A percentile compares a stretch with the other conserved stretches of the same genome.
Evolutionary conservation across 345 rosid species (phyloP).

Genomic region (Brassica juncea): DNA sequence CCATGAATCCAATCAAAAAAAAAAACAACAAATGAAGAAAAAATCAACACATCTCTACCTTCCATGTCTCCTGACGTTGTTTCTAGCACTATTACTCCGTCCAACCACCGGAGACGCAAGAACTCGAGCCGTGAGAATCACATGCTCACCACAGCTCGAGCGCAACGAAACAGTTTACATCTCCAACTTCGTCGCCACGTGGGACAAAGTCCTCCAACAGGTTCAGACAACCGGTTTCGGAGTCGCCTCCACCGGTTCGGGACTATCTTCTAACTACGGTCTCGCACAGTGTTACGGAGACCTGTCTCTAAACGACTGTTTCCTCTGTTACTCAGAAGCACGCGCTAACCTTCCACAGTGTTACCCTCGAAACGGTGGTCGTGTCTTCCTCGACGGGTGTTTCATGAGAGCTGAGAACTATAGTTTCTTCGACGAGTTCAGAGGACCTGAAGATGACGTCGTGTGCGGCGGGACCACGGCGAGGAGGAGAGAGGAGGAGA

Average conservation of each 20-base stretch:
- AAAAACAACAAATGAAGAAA: conserved; percentile 23
- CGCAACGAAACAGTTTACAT: conserved; percentile 62
- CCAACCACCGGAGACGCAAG: conserved; percentile 59
- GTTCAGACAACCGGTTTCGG: conserved; percentile 65
- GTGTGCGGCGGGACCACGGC: conserved; percentile 64
- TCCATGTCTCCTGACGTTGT: conserved; percentile 23
- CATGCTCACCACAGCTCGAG: conserved; percentile 51
- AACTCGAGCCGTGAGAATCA: conserved; percentile 46
- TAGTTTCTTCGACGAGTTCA: conserved; percentile 68
- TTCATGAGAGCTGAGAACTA: conserved; percentile 92
- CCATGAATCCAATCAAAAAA: not conserved
- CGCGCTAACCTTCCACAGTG: conserved; percentile 84
- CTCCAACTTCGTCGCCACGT: conserved; percentile 70
- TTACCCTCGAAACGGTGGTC: conserved; percentile 75
- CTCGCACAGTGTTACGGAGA: conserved; percentile 91
- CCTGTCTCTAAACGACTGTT: conserved; percentile 76
- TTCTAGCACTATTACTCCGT: conserved; percentile 20
- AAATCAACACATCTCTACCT: conserved; percentile 4
- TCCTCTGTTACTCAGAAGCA: conserved; percentile 86
- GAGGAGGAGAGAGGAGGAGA: not conserved
- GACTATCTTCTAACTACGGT: conserved; percentile 70
- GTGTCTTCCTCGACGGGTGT: conserved; percentile 87
- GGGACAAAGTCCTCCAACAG: conserved; percentile 80
- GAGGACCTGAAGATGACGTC: conserved; percentile 57
- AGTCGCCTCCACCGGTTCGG: conserved; percentile 62